Evolutionary conservation across 345 rosid genomes (phyloP), one percentile per base, ranked within the genome.

Genomic region (Eucalyptus sp.): DNA sequence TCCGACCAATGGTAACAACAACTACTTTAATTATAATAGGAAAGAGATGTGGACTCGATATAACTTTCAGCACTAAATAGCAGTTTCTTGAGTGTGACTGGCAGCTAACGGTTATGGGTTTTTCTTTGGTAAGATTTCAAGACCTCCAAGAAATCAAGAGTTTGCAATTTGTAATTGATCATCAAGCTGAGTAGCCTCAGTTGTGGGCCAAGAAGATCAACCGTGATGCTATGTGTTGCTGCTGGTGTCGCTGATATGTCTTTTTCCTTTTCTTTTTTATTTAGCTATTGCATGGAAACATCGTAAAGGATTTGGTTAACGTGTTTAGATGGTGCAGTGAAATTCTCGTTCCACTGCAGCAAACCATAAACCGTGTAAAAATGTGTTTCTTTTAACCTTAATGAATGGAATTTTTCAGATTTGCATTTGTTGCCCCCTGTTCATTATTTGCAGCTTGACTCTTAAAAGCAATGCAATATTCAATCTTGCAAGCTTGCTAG

Each of bases 31-130:
- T 14, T 31, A 31, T 16, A 0, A 68, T 66, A 15, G 12, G 1
- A 16, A 66, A 66, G 79, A 16, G 12, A 16, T 66, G 79, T 31
- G 79, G 20, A 5, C 79, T 17, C 0, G 2, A 66, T 31, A 66
- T 31, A 8, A 16, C 24, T 8, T 66, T 31, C 9, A 66, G 7
- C 6, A 31, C 18, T 33, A 66, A 66, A 31, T 31, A 31, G 18
- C 0, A 8, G 4, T 31, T 17, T n/a, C 60, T 20, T 56, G 60
- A 56, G 3, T 56, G 60, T 56, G 60, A 56, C 5, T 0, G 27
- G 27, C 3, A 56, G 25, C 27, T 56, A 56, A 0, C 12, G 0
- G 60, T 56, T 0, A 22, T 0, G 12, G 27, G 5, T 22, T 4
- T 22, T 56, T 56, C 27, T 22, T 56, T 56, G 60, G 60, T 56